Percentiles rank a stretch among this genome's conserved stretches.
phyloP scores from a whole-genome alignment of 805 yeast species.

The Nematodospora valgi region DNA sequence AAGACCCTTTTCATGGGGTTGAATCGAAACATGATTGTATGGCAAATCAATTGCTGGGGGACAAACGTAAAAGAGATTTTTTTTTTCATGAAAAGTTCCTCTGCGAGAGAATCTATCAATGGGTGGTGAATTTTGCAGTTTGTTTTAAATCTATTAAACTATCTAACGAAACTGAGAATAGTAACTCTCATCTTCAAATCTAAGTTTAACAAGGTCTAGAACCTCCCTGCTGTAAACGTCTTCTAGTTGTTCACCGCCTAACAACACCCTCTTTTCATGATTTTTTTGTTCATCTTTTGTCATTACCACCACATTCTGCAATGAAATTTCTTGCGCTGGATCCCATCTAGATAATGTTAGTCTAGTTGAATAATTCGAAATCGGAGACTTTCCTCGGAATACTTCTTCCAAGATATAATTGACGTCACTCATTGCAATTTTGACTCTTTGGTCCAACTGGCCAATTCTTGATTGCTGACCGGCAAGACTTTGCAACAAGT shows the following conservation, averaged over 20 bases:
- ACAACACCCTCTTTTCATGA: constrained; percentile 76
- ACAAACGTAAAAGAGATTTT: too few species aligned
- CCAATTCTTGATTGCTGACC: constrained; percentile 85
- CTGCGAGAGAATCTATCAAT: too few species aligned
- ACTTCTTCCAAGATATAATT: constrained; percentile 87
- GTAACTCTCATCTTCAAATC: constrained; percentile 74
- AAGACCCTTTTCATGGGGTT: too few species aligned
- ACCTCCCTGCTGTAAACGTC: constrained; percentile 65
- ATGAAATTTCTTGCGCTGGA: constrained; percentile 55
- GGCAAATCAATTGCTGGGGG: too few species aligned
- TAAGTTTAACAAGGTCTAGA: constrained; percentile 50
- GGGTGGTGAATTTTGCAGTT: too few species aligned
- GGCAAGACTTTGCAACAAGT: constrained; percentile 75
- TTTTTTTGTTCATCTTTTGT: constrained; percentile 80
- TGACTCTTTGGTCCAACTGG: constrained; percentile 68
- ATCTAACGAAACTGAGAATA: constrained; percentile 51
- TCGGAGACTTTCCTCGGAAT: constrained; percentile 86
- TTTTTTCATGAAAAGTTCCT: too few species aligned
- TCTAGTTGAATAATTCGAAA: constrained; percentile 78
- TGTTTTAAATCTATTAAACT: not conserved
- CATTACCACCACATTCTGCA: constrained; percentile 82
- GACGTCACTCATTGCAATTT: constrained; percentile 67
- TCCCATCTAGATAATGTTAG: constrained; percentile 85
- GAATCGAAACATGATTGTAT: too few species aligned
- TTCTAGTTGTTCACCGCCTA: constrained; percentile 58